Base-by-base conservation (phyloP, 202 grass and related monocot species). In the Dendrocalamus latiflorus region DNA sequence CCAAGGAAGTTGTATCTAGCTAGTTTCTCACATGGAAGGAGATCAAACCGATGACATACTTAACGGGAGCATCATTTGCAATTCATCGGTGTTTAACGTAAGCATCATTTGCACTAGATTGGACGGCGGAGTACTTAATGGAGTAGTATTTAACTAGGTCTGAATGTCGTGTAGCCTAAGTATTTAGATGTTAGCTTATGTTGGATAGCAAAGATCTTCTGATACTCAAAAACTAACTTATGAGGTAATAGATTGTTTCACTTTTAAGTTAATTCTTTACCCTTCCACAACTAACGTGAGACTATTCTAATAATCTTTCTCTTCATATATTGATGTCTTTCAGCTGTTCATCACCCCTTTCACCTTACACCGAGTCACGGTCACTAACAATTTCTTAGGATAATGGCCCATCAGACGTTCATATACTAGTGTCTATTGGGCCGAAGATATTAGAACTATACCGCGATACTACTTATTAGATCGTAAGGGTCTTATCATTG, bases 71-170 rank as follows among this genome's bases (percentile, higher is more conserved):
- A 79, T 15, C 74, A 41, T 69, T 53, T n/a, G 54, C 28, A 7
- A 36, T 5, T 47, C 8, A 0, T 28, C 73, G 59, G 34, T 47
- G 82, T 70, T 70, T 28, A 69, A 61, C 49, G 50, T 37, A 6
- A 59, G 65, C 30, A 79, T 15, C 74, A 41, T 70, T 54, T 21
- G 54, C n/a, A 11, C n/a, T 63, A 14, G 82, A 59, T 69, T 76
- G 38, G 71, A 53, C 72, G 22, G 60, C 48, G 81, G 33, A 8
- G 5, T 78, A 38, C 5, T 58, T 47, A 4, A 37, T 18, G 18
- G 1, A 22, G 37, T 24, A 10, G 20, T n/a, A 5, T 39, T 53
- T 11, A 12, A 13, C 61, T 38, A 25, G 0, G 5, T 38, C 1
- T 44, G 73, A 38, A 77, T 57, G 72, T 69, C 50, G 24, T 18